phyloP scores from a whole-genome alignment of 1,284 basidiomycete genomes.

The Coniophora puteana region DNA sequence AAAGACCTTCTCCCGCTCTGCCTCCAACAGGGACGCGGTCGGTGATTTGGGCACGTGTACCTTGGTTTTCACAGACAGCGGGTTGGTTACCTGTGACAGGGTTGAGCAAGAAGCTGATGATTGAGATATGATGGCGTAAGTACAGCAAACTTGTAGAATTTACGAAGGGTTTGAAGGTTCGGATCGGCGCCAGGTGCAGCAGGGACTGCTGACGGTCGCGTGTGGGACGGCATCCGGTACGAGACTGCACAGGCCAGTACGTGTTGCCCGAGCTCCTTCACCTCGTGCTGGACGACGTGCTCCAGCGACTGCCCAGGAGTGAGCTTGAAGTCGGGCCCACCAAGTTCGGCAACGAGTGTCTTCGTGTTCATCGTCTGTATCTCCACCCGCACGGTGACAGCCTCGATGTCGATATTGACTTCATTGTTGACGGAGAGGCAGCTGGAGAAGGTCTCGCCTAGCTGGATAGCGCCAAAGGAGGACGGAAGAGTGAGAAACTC shows the following conservation, averaged over 20 bases:
- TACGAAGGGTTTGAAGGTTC: conserved; percentile 67
- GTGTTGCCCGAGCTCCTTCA: conserved; percentile 82
- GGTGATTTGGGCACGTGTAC: conserved; percentile 74
- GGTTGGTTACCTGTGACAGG: conserved; percentile 70
- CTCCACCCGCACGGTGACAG: conserved; percentile 60
- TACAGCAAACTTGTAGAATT: conserved; percentile 88
- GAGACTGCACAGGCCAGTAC: conserved; percentile 74
- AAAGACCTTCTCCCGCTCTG: conserved; percentile 75
- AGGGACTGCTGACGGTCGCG: conserved; percentile 41
- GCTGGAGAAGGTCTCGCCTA: conserved; percentile 79
- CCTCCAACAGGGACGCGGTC: conserved; percentile 55
- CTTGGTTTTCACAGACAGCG: conserved; percentile 87
- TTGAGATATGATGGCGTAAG: conserved; percentile 26
- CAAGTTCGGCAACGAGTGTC: conserved; percentile 56
- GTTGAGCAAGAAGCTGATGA: neutral
- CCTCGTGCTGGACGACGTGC: conserved; percentile 68
- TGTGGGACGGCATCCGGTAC: conserved; percentile 60
- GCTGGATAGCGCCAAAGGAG: conserved; percentile 75
- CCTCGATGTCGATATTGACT: conserved; percentile 53
- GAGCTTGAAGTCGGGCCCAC: conserved; percentile 45
- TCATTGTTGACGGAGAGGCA: conserved; percentile 80
- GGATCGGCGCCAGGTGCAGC: conserved; percentile 53
- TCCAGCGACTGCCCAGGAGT: conserved; percentile 57
- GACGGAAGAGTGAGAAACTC: conserved; percentile 73
- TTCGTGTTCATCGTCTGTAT: conserved; percentile 76